These are phyloP conservation scores for Daldinia sp. DNA, from an alignment of 2,329 filamentous ascomycete genomes.

Conservation along the genomic window DNA sequence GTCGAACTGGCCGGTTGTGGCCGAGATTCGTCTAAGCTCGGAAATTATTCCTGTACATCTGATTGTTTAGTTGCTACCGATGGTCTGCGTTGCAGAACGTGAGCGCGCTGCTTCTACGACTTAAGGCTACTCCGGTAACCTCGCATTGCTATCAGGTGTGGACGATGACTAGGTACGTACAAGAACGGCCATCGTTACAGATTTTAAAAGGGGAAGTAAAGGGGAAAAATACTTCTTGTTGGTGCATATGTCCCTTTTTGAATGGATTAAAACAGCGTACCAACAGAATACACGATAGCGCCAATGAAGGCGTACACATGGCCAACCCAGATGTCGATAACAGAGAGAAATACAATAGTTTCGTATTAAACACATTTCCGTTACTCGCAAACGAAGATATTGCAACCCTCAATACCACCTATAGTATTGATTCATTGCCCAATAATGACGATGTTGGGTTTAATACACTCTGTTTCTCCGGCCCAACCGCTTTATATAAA, in stretches of 20 bases:
- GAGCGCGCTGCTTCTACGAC: slow-evolving; percentile 42
- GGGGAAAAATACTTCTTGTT: slow-evolving; percentile 40
- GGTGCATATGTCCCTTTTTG: slow-evolving; percentile 26
- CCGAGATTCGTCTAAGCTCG: slow-evolving; percentile 1
- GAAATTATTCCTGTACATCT: slow-evolving; percentile 34
- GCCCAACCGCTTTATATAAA: slow-evolving; percentile 55
- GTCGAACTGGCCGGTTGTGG: slow-evolving; percentile 41
- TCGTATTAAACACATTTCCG: slow-evolving; percentile 42
- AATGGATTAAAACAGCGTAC: background rate
- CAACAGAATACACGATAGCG: slow-evolving; percentile 44
- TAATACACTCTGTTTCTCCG: slow-evolving; percentile 49
- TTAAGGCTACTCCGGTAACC: slow-evolving; percentile 41
- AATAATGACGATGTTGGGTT: slow-evolving; percentile 39
- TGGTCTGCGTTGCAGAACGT: slow-evolving; percentile 41
- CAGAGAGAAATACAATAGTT: slow-evolving; percentile 38
- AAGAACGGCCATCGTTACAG: slow-evolving; percentile 36
- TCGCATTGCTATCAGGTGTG: slow-evolving; percentile 43
- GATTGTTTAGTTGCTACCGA: slow-evolving; percentile 42
- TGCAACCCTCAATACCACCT: slow-evolving; percentile 28
- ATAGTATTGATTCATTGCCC: slow-evolving; percentile 32
- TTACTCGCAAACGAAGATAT: slow-evolving; percentile 32
- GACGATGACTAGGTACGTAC: slow-evolving; percentile 44
- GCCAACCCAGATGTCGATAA: slow-evolving; percentile 43
- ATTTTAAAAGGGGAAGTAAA: slow-evolving; percentile 25
- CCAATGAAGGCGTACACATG: slow-evolving; percentile 46